Evolutionary conservation across 2,329 filamentous ascomycete genomes (phyloP).

Genomic region (Knufia petricola): DNA sequence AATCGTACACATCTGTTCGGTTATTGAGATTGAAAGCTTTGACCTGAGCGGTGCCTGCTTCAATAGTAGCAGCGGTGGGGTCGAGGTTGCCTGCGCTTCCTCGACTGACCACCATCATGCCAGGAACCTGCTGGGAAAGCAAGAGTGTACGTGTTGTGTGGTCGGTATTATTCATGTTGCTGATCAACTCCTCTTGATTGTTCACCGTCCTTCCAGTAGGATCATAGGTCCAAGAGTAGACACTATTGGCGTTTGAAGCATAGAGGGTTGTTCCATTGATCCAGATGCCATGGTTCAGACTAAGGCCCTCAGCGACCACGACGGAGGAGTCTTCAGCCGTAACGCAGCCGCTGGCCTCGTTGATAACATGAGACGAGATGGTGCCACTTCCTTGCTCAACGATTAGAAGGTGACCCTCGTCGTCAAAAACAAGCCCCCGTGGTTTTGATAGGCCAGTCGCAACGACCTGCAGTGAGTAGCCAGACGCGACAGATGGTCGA

Average conservation of each 20-base stretch:
- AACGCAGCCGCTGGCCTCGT: conserved; percentile 27
- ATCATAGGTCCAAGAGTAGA: conserved; percentile 58
- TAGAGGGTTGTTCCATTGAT: conserved; percentile 43
- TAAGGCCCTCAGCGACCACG: conserved; percentile 5
- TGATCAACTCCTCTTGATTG: conserved; percentile 46
- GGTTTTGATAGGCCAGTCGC: conserved; percentile 37
- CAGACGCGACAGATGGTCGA: conserved; percentile 21
- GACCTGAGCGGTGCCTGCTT: conserved; percentile 56
- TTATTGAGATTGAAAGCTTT: conserved; percentile 50
- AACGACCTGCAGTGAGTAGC: conserved; percentile 33
- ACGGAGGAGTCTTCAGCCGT: conserved; percentile 17
- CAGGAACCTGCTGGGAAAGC: conserved; percentile 45
- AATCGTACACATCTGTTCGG: conserved; percentile 34
- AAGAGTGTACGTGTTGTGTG: conserved; percentile 60
- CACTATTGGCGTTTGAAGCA: conserved; percentile 48
- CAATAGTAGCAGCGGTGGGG: conserved; percentile 38
- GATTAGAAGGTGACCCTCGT: conserved; percentile 39
- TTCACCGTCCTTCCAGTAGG: conserved; percentile 37
- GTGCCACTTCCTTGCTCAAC: conserved; percentile 33
- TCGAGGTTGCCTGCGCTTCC: conserved; percentile 59
- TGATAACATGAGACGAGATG: conserved; percentile 32
- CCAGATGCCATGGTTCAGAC: conserved; percentile 43
- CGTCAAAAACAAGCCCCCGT: conserved; percentile 40
- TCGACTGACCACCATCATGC: conserved; percentile 54
- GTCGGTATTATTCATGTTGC: conserved; percentile 51